These are phyloP conservation scores for Penicillium sumatraense DNA, from an alignment of 2,329 filamentous ascomycete genomes.

Conservation along the genomic window DNA sequence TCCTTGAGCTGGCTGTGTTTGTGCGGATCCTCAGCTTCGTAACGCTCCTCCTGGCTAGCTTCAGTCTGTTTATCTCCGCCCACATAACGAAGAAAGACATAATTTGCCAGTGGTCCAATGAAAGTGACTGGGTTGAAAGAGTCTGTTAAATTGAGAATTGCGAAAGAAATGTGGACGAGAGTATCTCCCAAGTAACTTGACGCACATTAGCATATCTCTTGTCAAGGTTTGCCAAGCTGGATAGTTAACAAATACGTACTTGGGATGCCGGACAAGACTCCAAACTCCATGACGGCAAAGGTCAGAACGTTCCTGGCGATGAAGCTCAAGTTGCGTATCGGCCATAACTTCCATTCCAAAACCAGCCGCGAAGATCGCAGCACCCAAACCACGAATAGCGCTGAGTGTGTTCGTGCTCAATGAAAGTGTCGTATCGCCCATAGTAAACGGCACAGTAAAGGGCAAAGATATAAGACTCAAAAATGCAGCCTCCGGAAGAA, in stretches of 20 bases:
- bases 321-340: slow-evolving; percentile 60
- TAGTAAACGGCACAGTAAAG: slow-evolving; percentile 59
- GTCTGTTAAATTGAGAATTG: slow-evolving; percentile 59
- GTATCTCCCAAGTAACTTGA: slow-evolving; percentile 64
- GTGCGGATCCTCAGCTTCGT: slow-evolving; percentile 53
- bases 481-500: slow-evolving; percentile 62
- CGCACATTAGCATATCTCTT: slow-evolving; percentile 9
- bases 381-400: slow-evolving; percentile 48
- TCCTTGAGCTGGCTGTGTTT: slow-evolving; percentile 60
- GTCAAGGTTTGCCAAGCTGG: neutral
- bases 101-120: slow-evolving; percentile 62
- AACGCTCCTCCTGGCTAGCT: slow-evolving; percentile 56
- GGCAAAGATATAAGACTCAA: slow-evolving; percentile 62
- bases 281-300: slow-evolving; percentile 63
- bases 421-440: slow-evolving; percentile 32
- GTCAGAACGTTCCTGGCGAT: slow-evolving; percentile 49
- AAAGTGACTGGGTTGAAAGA: slow-evolving; percentile 60
- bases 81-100: slow-evolving; percentile 61
- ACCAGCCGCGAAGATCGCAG: slow-evolving; percentile 62
- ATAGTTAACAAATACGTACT: slow-evolving; percentile 50
- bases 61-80: slow-evolving; percentile 63
- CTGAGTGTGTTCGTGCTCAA: slow-evolving; percentile 28
- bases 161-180: slow-evolving; percentile 64
- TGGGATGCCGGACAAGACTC: slow-evolving; percentile 66
- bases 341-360: slow-evolving; percentile 61